A percentile compares a stretch with the other conserved stretches of the same genome.
phyloP scores from a whole-genome alignment of 2,329 filamentous ascomycete genomes.

The Alternaria rosae region DNA sequence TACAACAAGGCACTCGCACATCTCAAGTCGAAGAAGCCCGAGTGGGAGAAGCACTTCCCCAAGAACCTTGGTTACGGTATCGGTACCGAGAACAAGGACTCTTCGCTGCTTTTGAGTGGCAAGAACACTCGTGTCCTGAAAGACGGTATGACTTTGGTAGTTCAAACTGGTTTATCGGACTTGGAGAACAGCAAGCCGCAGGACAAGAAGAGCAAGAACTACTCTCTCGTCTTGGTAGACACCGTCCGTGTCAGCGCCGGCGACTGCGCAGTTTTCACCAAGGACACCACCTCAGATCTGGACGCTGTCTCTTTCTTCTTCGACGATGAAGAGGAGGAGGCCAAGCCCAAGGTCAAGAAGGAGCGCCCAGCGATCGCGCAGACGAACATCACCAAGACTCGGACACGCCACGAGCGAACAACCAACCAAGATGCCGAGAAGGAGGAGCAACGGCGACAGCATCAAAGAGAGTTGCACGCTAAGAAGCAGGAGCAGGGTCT shows the following conservation, averaged over 20 bases:
- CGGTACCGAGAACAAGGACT: slow-evolving; percentile 88
- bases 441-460: slow-evolving; percentile 84
- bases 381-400: slow-evolving; percentile 94
- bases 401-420: slow-evolving; percentile 88
- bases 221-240: slow-evolving; percentile 89
- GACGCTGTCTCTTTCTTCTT: slow-evolving; percentile 99
- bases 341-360: slow-evolving; percentile 88
- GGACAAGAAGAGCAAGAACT: slow-evolving; percentile 87
- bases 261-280: slow-evolving; percentile 91
- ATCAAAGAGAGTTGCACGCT: slow-evolving; percentile 85
- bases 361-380: slow-evolving; percentile 87
- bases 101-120: slow-evolving; percentile 80
- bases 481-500: slow-evolving; percentile 93
- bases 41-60: slow-evolving; percentile 92
- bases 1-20: slow-evolving; percentile 85
- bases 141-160: slow-evolving; percentile 95
- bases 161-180: slow-evolving; percentile 89
- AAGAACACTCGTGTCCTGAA: slow-evolving; percentile 86
- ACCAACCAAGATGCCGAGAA: slow-evolving; percentile 88
- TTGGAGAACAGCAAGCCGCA: slow-evolving; percentile 86
- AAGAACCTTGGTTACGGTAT: slow-evolving; percentile 93
- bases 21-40: slow-evolving; percentile 89
- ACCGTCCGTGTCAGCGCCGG: slow-evolving; percentile 83
- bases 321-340: slow-evolving; percentile 87
- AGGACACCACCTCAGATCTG: slow-evolving; percentile 87